phyloP scores from a whole-genome alignment of 257 asterid species.

The Haberlea rhodopensis region DNA sequence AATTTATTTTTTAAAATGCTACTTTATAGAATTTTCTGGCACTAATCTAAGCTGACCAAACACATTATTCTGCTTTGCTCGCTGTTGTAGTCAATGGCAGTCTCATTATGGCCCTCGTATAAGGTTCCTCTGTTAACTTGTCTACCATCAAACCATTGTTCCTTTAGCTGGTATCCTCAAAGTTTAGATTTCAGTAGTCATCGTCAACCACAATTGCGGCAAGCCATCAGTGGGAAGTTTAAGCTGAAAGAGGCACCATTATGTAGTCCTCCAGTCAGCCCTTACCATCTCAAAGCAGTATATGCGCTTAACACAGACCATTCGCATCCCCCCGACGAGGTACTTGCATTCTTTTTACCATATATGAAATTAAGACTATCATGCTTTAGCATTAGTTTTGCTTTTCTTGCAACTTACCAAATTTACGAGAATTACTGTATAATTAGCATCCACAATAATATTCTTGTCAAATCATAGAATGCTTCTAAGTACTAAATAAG shows the following conservation, averaged over 20 bases:
- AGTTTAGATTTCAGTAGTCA: conserved; percentile 27
- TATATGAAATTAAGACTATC: not conserved
- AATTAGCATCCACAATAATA: not conserved
- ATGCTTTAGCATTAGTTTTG: conserved; percentile 7
- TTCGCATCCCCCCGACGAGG: conserved; percentile 50
- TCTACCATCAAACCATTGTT: conserved; percentile 32
- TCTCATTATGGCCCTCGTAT: conserved; percentile 38
- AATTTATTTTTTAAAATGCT: conserved; percentile 11
- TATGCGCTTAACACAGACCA: conserved; percentile 47
- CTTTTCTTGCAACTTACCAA: conserved; percentile 6
- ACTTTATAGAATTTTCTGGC: conserved; percentile 1
- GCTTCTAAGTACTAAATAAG: conserved; percentile 19
- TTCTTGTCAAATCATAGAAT: not conserved
- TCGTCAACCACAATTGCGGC: conserved; percentile 24
- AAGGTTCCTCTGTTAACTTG: conserved; percentile 38
- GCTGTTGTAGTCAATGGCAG: conserved; percentile 43
- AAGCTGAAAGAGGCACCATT: conserved; percentile 34
- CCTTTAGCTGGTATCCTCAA: conserved; percentile 25
- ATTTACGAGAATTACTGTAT: not conserved
- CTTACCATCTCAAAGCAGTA: conserved; percentile 37
- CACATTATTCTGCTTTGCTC: conserved; percentile 25
- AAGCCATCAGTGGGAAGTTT: conserved; percentile 23
- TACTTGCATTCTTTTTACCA: conserved; percentile 20
- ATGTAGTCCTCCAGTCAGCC: conserved; percentile 29
- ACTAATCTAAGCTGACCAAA: conserved; percentile 18